phyloP scores from a whole-genome alignment of 1,284 basidiomycete species.

The Grifola frondosa region DNA sequence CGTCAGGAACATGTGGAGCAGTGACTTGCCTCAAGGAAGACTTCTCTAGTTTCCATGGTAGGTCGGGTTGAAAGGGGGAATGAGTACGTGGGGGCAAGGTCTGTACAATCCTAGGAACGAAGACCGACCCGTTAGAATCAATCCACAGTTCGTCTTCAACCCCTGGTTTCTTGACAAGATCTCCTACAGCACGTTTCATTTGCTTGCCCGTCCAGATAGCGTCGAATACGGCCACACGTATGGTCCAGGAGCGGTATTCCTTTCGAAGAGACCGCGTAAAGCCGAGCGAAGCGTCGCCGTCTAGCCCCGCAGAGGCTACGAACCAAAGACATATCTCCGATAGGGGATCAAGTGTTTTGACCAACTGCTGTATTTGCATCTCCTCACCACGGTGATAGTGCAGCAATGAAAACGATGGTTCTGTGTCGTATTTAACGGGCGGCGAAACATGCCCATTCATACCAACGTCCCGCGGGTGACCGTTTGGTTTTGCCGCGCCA shows the following conservation, averaged over 20 bases:
- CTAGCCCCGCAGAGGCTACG: conserved; percentile 1
- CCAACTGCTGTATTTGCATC: conserved; percentile 5
- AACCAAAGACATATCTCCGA: conserved; percentile 1
- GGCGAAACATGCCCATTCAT: too few species aligned
- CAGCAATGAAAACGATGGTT: too few species aligned
- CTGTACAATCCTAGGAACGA: conserved; percentile 8
- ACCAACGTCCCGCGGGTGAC: too few species aligned
- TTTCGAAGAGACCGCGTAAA: conserved; percentile 9
- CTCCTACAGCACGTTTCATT: background rate
- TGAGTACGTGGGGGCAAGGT: background rate
- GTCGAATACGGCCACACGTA: conserved; percentile 7
- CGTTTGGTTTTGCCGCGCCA: too few species aligned
- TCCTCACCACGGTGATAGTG: conserved; percentile 11
- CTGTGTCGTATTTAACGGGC: too few species aligned
- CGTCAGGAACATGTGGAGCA: conserved; percentile 1
- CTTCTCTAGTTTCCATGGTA: conserved; percentile 5
- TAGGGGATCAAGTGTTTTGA: conserved; percentile 1
- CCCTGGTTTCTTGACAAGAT: background rate
- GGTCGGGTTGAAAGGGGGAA: background rate
- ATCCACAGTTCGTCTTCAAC: conserved; percentile 7
- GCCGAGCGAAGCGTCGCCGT: conserved; percentile 7
- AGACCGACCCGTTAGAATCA: conserved; percentile 7
- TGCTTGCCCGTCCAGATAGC: background rate
- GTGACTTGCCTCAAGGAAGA: conserved; percentile 4
- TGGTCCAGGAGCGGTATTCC: conserved; percentile 12